These are phyloP conservation scores for Komagataea norvegica DNA, from an alignment of 1,139 yeast species.

Conservation along the genomic window DNA sequence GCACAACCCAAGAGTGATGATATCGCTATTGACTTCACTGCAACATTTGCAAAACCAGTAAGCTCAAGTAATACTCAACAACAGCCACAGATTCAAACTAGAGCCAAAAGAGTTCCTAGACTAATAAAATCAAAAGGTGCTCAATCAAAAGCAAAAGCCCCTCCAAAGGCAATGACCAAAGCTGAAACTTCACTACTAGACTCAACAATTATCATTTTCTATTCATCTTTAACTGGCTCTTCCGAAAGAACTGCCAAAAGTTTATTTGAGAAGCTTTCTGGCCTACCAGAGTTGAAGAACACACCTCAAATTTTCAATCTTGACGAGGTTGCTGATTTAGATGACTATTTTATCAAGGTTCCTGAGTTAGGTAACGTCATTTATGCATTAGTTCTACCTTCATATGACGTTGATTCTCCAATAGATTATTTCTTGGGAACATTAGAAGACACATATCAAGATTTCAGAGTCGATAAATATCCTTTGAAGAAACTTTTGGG, in stretches of 20 bases:
- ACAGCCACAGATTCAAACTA: conserved; percentile 19
- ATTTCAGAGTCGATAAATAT: conserved; percentile 78
- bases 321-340: conserved; percentile 82
- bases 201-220: conserved; percentile 54
- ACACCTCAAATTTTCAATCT: conserved; percentile 60
- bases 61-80: neutral
- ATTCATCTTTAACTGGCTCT: conserved; percentile 82
- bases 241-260: conserved; percentile 63
- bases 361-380: conserved; percentile 46
- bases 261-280: conserved; percentile 31
- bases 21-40: conserved; percentile 41
- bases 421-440: conserved; percentile 83
- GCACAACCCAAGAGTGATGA: conserved; percentile 12
- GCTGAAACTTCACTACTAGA: conserved; percentile 30
- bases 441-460: conserved; percentile 73
- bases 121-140: conserved; percentile 22
- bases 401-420: conserved; percentile 91
- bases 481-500: conserved; percentile 69
- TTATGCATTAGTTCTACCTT: conserved; percentile 78
- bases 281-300: conserved; percentile 31
- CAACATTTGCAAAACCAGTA: conserved; percentile 25
- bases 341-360: conserved; percentile 69
- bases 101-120: conserved; percentile 25
- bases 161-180: conserved; percentile 26
- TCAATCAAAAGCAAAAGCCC: conserved; percentile 22